Percentiles rank a stretch among this genome's conserved stretches.
Conservation (phyloP, 2,329 filamentous ascomycete species). For the Didymella sp. region DNA sequence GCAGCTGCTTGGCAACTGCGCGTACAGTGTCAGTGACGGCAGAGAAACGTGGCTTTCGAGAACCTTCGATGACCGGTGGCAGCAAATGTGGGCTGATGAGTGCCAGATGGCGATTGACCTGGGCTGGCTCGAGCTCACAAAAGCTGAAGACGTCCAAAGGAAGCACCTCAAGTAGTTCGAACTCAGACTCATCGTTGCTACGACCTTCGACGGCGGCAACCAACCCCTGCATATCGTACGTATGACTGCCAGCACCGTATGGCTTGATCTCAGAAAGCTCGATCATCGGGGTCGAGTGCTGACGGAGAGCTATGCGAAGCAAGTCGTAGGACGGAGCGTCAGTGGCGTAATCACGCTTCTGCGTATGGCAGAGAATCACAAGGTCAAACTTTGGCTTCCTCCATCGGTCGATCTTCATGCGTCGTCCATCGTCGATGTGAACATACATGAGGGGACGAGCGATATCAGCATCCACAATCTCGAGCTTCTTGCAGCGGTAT, state of each 20-base stretch:
- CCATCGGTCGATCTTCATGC: conserved; percentile 30
- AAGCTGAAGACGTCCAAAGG: conserved; percentile 46
- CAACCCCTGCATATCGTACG: conserved; percentile 33
- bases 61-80: conserved; percentile 4
- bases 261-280: conserved; percentile 41
- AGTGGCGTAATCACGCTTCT: conserved; percentile 17
- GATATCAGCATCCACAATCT: conserved; percentile 15
- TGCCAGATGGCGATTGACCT: conserved; percentile 50
- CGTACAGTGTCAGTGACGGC: conserved; percentile 14
- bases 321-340: conserved; percentile 27
- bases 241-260: conserved; percentile 32
- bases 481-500: conserved; percentile 36
- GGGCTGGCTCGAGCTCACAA: conserved; percentile 42
- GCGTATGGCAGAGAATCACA: conserved; percentile 41
- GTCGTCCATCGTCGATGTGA: conserved; percentile 31
- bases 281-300: conserved; percentile 38
- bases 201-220: conserved; percentile 44
- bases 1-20: conserved; percentile 18
- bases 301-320: conserved; percentile 34
- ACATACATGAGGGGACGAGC: not conserved
- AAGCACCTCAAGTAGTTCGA: conserved; percentile 38
- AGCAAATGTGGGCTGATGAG: conserved; percentile 38
- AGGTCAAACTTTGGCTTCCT: conserved; percentile 35
- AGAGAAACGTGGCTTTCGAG: conserved; percentile 8
- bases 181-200: conserved; percentile 28